phyloP scores from a whole-genome alignment of 2,329 filamentous ascomycete species.

The Talaromyces sp. region DNA sequence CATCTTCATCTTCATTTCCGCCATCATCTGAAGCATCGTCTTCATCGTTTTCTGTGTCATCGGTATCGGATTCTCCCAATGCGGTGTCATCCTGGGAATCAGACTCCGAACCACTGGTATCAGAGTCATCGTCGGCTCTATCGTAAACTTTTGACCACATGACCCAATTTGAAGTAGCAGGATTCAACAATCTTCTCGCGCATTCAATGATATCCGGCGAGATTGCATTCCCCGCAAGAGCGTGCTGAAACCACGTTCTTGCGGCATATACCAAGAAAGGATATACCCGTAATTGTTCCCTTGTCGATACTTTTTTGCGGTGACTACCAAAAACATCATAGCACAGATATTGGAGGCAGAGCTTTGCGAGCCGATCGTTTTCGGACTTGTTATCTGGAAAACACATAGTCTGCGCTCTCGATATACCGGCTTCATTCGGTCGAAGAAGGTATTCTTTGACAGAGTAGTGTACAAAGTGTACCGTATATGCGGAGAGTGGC shows the following conservation, averaged over 20 bases:
- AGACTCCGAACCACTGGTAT: not conserved
- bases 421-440: not conserved
- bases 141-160: not conserved
- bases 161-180: not conserved
- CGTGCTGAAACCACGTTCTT: not conserved
- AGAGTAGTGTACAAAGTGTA: not conserved
- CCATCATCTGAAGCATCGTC: not conserved
- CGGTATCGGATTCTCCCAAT: not conserved
- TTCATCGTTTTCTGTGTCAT: not conserved
- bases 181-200: not conserved
- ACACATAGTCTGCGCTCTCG: not conserved
- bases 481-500: not conserved
- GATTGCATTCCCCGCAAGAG: not conserved
- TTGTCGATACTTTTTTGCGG: not conserved
- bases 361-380: not conserved
- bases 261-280: slow-evolving; percentile 1
- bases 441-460: not conserved
- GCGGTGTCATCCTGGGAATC: not conserved
- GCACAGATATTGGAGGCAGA: not conserved
- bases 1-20: not conserved
- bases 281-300: not conserved
- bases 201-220: not conserved
- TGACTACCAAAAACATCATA: not conserved
- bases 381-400: not conserved
- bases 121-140: not conserved